These are phyloP conservation scores for Pythium aristosporum DNA, from an alignment of 352 stramenopile species.

Conservation along the genomic window DNA sequence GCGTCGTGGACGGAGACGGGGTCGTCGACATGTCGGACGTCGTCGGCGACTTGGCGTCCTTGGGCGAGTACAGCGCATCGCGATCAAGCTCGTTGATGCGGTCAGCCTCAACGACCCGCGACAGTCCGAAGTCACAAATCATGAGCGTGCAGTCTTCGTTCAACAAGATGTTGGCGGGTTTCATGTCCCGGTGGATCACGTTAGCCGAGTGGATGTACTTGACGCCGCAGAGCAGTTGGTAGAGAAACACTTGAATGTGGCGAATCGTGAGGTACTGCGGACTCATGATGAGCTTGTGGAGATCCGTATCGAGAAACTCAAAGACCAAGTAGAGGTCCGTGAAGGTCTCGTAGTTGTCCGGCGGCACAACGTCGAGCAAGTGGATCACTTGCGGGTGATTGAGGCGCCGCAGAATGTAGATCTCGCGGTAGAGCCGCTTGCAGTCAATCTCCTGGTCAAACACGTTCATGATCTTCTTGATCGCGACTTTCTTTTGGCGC, in stretches of 20 bases:
- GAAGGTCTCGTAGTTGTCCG: slow-evolving; percentile 81
- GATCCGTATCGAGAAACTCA: slow-evolving; percentile 92
- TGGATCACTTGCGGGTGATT: slow-evolving; percentile 82
- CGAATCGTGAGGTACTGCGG: slow-evolving; percentile 92
- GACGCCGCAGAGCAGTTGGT: slow-evolving; percentile 93
- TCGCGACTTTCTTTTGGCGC: slow-evolving; percentile 80
- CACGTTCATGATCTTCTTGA: slow-evolving; percentile 90
- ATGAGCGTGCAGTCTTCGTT: slow-evolving; percentile 88
- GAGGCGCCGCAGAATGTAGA: slow-evolving; percentile 86
- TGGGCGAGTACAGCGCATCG: slow-evolving; percentile 70
- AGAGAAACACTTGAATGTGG: slow-evolving; percentile 97
- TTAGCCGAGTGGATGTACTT: slow-evolving; percentile 96
- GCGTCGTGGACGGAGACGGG: slow-evolving; percentile 68
- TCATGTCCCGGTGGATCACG: slow-evolving; percentile 90
- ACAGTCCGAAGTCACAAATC: slow-evolving; percentile 86
- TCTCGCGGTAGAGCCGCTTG: slow-evolving; percentile 85
- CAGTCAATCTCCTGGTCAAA: slow-evolving; percentile 88
- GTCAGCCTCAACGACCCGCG: slow-evolving; percentile 77
- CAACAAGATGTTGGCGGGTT: slow-evolving; percentile 87
- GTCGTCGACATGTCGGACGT: slow-evolving; percentile 65
- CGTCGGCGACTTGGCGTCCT: slow-evolving; percentile 75
- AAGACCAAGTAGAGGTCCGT: slow-evolving; percentile 92
- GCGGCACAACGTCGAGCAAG: slow-evolving; percentile 79
- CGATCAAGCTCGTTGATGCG: slow-evolving; percentile 75
- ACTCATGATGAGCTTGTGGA: slow-evolving; percentile 94